A percentile compares a stretch with the other conserved stretches of the same genome.
Evolutionary conservation across 2,329 filamentous ascomycete genomes (phyloP).

Genomic region (Clonostachys rhizophaga): DNA sequence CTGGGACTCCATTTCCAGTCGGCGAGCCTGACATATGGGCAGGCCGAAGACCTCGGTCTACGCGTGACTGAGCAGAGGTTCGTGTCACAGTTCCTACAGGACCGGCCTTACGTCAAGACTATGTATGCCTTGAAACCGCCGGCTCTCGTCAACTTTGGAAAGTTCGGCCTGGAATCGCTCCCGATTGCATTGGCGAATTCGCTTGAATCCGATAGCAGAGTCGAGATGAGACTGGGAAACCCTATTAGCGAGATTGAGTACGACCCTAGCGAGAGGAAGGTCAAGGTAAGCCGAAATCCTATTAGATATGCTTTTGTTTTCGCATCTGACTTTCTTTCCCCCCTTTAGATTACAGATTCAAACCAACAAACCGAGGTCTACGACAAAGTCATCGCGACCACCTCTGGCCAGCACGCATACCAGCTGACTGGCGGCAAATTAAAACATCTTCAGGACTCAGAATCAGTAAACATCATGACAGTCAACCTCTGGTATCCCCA

Average conservation of each 20-base stretch:
- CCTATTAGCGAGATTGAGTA: slow-evolving; percentile 42
- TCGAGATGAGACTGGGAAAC: slow-evolving; percentile 48
- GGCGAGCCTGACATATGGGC: slow-evolving; percentile 16
- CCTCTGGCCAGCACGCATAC: slow-evolving; percentile 38
- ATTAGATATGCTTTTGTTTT: no score
- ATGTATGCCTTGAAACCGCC: slow-evolving; percentile 16
- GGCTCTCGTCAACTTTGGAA: slow-evolving; percentile 24
- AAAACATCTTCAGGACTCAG: slow-evolving; percentile 45
- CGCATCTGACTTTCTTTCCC: neutral
- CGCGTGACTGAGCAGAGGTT: neutral
- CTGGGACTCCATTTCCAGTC: slow-evolving; percentile 22
- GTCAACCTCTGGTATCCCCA: slow-evolving; percentile 83
- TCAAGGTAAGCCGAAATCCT: slow-evolving; percentile 30
- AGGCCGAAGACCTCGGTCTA: slow-evolving; percentile 19
- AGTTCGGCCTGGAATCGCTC: slow-evolving; percentile 59
- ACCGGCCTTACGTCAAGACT: slow-evolving; percentile 15
- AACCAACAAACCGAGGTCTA: slow-evolving; percentile 20
- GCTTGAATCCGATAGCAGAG: slow-evolving; percentile 49
- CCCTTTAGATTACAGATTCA: slow-evolving; percentile 1
- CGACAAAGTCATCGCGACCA: slow-evolving; percentile 61
- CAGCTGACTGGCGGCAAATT: slow-evolving; percentile 27
- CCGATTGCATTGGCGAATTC: slow-evolving; percentile 45
- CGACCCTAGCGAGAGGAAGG: slow-evolving; percentile 22
- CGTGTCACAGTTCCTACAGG: slow-evolving; percentile 11
- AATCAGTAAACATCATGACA: slow-evolving; percentile 79